A percentile compares a stretch with the other conserved stretches of the same genome.
phyloP scores from a whole-genome alignment of 1,284 basidiomycete species.

The Irpex sp. region DNA sequence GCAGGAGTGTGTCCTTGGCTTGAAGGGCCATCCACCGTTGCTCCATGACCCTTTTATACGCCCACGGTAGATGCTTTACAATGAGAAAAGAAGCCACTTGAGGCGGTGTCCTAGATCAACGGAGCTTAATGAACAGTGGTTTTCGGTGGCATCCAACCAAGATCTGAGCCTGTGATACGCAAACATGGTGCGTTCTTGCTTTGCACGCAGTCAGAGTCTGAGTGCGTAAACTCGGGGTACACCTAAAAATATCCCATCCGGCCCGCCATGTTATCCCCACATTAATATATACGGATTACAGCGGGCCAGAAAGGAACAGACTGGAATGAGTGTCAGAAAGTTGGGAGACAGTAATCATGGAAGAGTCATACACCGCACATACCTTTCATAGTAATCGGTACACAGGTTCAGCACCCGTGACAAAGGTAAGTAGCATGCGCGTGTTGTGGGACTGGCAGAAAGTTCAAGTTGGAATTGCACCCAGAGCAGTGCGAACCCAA shows the following conservation, averaged over 20 bases:
- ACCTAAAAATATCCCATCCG: constrained; percentile 1
- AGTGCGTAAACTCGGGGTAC: neutral
- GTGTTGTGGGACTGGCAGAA: neutral
- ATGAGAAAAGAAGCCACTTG: neutral
- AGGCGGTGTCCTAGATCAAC: neutral
- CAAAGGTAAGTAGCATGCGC: neutral
- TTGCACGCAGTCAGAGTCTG: neutral
- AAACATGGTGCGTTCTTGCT: neutral
- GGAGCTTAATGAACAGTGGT: neutral
- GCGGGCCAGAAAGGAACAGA: neutral
- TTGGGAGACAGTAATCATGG: neutral
- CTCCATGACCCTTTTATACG: neutral
- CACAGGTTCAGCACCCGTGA: neutral
- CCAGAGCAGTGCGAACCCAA: too few species aligned
- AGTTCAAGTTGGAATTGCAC: too few species aligned
- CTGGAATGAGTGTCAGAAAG: neutral
- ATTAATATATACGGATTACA: neutral
- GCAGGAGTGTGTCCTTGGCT: neutral
- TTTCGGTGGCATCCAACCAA: neutral
- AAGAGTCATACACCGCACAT: neutral
- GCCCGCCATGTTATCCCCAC: neutral
- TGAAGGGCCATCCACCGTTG: neutral
- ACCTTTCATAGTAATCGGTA: neutral
- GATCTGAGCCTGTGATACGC: neutral
- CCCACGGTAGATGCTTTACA: neutral